Evolutionary conservation across 2,329 filamentous ascomycete genomes (phyloP).

Genomic region (Cryphonectria naterciae): DNA sequence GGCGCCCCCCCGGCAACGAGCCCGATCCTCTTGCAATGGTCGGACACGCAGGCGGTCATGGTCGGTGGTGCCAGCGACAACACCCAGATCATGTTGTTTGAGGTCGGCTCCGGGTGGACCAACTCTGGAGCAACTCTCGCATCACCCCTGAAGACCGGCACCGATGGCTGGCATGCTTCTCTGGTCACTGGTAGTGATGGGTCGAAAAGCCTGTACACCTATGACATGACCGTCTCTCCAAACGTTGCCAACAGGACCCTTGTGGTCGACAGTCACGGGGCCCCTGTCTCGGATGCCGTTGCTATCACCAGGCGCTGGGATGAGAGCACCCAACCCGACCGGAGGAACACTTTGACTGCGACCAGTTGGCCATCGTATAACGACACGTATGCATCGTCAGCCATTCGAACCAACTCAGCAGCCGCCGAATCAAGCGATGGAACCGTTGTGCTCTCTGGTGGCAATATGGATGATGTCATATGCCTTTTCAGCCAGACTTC

Average conservation of each 20-base stretch:
- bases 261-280: conserved; percentile 65
- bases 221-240: conserved; percentile 74
- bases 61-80: conserved; percentile 73
- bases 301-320: conserved; percentile 41
- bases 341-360: conserved; percentile 54
- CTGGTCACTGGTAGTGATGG: conserved; percentile 74
- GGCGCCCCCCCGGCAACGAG: conserved; percentile 64
- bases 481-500: conserved; percentile 75
- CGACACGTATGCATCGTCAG: conserved; percentile 68
- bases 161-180: conserved; percentile 60
- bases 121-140: conserved; percentile 68
- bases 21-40: conserved; percentile 78
- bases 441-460: conserved; percentile 78
- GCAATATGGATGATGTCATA: conserved; percentile 67
- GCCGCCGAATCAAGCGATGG: conserved; percentile 70
- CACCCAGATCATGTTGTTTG: conserved; percentile 74
- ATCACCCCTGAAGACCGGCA: conserved; percentile 61
- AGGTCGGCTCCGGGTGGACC: conserved; percentile 64
- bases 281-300: conserved; percentile 50
- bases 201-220: conserved; percentile 78
- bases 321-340: conserved; percentile 29
- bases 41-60: conserved; percentile 70
- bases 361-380: conserved; percentile 80
- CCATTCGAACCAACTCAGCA: conserved; percentile 69
- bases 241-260: conserved; percentile 75